These are phyloP conservation scores for Teunomyces atbi DNA, from an alignment of 805 yeast genomes.

Conservation along the genomic window DNA sequence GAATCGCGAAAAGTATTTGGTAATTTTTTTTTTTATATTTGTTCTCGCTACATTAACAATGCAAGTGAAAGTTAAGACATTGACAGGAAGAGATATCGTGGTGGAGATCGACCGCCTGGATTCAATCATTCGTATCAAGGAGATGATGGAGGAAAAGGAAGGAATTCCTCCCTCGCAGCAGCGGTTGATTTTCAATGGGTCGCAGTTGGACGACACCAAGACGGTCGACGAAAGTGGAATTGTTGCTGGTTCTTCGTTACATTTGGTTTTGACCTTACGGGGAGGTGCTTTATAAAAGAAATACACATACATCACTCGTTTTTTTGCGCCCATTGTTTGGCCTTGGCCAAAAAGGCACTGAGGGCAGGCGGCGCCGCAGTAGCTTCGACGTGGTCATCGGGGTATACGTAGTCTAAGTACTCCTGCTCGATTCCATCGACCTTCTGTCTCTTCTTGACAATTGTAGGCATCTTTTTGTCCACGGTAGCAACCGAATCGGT, in stretches of 20 bases:
- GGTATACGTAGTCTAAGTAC: conserved; percentile 60
- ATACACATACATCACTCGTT: background rate
- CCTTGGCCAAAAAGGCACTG: conserved; percentile 41
- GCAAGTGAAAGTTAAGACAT: conserved; percentile 73
- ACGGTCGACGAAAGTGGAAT: conserved; percentile 73
- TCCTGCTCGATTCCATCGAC: conserved; percentile 53
- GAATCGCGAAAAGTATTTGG: background rate
- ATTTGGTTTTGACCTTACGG: conserved; percentile 86
- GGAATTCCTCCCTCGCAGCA: conserved; percentile 98
- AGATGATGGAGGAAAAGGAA: conserved; percentile 90
- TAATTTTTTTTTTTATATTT: too few species aligned
- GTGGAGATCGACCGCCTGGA: conserved; percentile 72
- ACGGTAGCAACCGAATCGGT: conserved; percentile 34
- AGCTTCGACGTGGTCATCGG: conserved; percentile 49
- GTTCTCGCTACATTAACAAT: conserved; percentile 35
- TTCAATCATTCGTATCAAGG: conserved; percentile 74
- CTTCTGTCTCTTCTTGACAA: conserved; percentile 44
- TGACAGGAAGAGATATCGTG: conserved; percentile 81
- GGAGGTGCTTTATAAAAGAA: conserved; percentile 55
- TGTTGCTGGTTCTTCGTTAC: conserved; percentile 82
- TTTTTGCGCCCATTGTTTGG: conserved; percentile 33
- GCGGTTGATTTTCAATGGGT: conserved; percentile 84
- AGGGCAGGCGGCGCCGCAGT: conserved; percentile 18
- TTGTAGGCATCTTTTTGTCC: conserved; percentile 50
- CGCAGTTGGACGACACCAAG: conserved; percentile 84